These are phyloP conservation scores for Monilinia aucupariae DNA, from an alignment of 2,329 filamentous ascomycete genomes.

Conservation along the genomic window DNA sequence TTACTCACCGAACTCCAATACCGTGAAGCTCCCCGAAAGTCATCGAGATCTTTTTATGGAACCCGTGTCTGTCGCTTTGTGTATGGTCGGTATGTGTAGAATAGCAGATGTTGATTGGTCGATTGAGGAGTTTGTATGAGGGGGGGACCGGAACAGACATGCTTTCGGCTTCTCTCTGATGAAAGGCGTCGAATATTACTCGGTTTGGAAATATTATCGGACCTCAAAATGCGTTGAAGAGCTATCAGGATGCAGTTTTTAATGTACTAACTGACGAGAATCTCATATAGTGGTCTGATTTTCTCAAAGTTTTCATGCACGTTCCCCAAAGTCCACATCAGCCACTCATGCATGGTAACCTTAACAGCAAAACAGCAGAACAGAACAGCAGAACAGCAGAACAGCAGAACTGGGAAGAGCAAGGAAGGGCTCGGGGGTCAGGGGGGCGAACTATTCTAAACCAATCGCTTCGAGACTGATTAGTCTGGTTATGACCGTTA, in stretches of 20 bases:
- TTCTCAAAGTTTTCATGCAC: slow-evolving; percentile 7
- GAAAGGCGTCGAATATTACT: neutral
- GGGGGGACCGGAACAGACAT: slow-evolving; percentile 1
- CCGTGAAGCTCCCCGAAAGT: neutral
- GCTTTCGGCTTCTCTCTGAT: neutral
- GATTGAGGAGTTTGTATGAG: neutral
- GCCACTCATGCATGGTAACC: too few species aligned
- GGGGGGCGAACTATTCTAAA: neutral
- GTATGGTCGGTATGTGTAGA: neutral
- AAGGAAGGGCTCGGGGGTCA: neutral
- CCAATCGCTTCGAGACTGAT: neutral
- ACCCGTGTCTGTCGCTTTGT: neutral
- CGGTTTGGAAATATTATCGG: neutral
- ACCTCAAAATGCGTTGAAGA: neutral
- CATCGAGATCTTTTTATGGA: slow-evolving; percentile 9
- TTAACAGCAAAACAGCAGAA: too few species aligned
- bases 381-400: too few species aligned
- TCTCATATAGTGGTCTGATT: slow-evolving; percentile 14
- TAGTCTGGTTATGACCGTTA: neutral
- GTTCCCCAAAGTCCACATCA: neutral
- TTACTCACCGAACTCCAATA: slow-evolving; percentile 1
- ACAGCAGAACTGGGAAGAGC: neutral
- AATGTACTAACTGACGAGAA: slow-evolving; percentile 13
- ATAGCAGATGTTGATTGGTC: neutral
- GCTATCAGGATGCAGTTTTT: neutral